Conservation (phyloP, 768 basidiomycete genomes). For the Rubroboletus pulcherrimus region DNA sequence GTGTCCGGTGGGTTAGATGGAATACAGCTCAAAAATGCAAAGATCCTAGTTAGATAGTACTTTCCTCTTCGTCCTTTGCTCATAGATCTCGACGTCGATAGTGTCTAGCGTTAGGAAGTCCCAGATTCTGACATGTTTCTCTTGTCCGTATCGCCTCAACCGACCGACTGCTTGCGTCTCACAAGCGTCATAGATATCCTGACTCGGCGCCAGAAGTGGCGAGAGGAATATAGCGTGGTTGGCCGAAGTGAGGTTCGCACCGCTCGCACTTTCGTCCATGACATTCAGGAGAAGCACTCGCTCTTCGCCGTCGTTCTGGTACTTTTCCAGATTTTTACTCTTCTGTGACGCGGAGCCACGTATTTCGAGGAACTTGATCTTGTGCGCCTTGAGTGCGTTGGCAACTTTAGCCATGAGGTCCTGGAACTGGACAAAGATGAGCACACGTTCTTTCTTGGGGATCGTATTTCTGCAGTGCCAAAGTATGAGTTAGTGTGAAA, state of each 20-base stretch:
- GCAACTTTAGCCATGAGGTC: slow-evolving; percentile 91
- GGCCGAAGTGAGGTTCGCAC: slow-evolving; percentile 87
- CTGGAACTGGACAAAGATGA: slow-evolving; percentile 95
- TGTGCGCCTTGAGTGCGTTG: slow-evolving; percentile 69
- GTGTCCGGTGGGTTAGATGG: slow-evolving; percentile 7
- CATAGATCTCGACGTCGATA: slow-evolving; percentile 83
- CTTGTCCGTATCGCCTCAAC: slow-evolving; percentile 79
- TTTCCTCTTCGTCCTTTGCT: slow-evolving; percentile 40
- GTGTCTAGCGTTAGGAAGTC: slow-evolving; percentile 83
- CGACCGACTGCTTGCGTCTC: slow-evolving; percentile 84
- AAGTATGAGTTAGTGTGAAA: not conserved
- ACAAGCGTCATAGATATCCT: slow-evolving; percentile 82
- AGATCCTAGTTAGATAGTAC: slow-evolving; percentile 20
- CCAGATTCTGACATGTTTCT: slow-evolving; percentile 76
- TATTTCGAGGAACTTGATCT: slow-evolving; percentile 77
- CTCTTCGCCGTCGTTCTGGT: slow-evolving; percentile 77
- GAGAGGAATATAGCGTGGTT: slow-evolving; percentile 96
- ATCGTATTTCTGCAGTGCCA: slow-evolving; percentile 51
- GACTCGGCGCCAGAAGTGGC: slow-evolving; percentile 76
- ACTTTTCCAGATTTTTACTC: slow-evolving; percentile 80
- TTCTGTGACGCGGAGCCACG: slow-evolving; percentile 71
- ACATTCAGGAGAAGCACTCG: slow-evolving; percentile 85
- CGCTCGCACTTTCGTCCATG: slow-evolving; percentile 94
- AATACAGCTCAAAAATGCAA: not conserved
- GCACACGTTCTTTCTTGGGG: slow-evolving; percentile 72